phyloP scores from a whole-genome alignment of 1,139 yeast genomes.

The Debaryomyces psychrophilus region DNA sequence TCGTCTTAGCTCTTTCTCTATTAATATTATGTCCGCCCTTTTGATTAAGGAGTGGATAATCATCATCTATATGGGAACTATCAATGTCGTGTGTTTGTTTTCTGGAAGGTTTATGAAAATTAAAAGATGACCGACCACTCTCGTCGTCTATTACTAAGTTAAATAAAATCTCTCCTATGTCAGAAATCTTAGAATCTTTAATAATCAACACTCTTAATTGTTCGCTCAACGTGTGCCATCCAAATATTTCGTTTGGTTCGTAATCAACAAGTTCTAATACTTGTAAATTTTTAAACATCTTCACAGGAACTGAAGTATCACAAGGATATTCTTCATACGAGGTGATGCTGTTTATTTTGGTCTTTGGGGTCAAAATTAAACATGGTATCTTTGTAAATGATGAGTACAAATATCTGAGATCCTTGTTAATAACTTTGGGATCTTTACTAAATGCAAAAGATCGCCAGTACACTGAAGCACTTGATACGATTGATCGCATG shows the following conservation, averaged over 20 bases:
- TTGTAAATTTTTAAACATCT: conserved; percentile 61
- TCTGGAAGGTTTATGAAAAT: conserved; percentile 19
- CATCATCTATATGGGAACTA: conserved; percentile 17
- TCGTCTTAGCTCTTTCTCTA: conserved; percentile 33
- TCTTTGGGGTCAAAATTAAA: conserved; percentile 59
- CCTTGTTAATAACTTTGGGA: conserved; percentile 48
- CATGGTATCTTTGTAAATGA: conserved; percentile 71
- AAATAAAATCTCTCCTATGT: conserved; percentile 53
- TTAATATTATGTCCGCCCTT: conserved; percentile 29
- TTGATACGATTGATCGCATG: conserved; percentile 57
- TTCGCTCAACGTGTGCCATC: conserved; percentile 64
- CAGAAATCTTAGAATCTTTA: conserved; percentile 52
- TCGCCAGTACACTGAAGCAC: conserved; percentile 50
- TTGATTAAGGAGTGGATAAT: conserved; percentile 19
- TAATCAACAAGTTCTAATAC: conserved; percentile 62
- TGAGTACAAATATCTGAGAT: conserved; percentile 61
- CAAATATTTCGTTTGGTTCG: conserved; percentile 66
- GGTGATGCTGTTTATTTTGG: conserved; percentile 55
- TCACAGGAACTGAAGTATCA: conserved; percentile 67
- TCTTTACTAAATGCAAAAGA: conserved; percentile 41
- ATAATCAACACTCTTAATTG: conserved; percentile 58
- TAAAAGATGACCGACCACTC: conserved; percentile 45
- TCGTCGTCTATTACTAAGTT: conserved; percentile 61
- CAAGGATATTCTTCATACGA: conserved; percentile 74
- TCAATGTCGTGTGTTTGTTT: conserved; percentile 21